These are phyloP conservation scores for Allomyces macrogynus DNA, from an alignment of 192 early-diverging fungal species.

Conservation along the genomic window DNA sequence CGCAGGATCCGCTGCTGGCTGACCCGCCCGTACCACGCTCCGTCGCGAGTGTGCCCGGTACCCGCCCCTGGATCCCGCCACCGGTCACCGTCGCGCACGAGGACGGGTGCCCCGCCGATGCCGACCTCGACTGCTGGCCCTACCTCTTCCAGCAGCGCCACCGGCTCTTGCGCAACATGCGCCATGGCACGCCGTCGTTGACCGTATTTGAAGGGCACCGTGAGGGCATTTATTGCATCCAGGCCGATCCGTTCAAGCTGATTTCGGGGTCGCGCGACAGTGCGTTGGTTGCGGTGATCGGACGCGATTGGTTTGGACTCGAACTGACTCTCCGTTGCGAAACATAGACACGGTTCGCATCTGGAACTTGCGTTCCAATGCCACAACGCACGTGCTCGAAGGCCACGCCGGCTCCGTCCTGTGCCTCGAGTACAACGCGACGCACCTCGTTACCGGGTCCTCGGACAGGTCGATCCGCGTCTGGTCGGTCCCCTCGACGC, in stretches of 20 bases:
- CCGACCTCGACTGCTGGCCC: not conserved
- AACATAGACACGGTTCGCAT: slow-evolving; percentile 10
- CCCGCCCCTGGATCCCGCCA: not conserved
- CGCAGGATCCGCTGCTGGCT: not conserved
- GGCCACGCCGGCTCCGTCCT: slow-evolving; percentile 30
- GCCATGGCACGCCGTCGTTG: not conserved
- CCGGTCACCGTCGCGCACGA: not conserved
- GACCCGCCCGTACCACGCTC: not conserved
- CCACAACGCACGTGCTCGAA: slow-evolving; percentile 1
- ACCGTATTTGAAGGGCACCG: slow-evolving; percentile 29
- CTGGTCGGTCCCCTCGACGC: slow-evolving; percentile 11
- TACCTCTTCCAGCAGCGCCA: not conserved
- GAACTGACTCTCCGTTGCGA: no score
- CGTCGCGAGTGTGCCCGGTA: not conserved
- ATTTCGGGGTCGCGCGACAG: slow-evolving; percentile 51
- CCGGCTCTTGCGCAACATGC: not conserved
- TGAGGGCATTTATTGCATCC: slow-evolving; percentile 70
- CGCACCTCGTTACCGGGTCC: slow-evolving; percentile 25
- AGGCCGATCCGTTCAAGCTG: slow-evolving; percentile 42
- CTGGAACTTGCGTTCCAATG: slow-evolving; percentile 42
- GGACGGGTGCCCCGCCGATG: not conserved
- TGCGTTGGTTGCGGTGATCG: slow-evolving; percentile 13
- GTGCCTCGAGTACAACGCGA: slow-evolving; percentile 30
- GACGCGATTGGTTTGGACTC: not conserved
- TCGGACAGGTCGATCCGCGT: slow-evolving; percentile 26